Percentiles rank a stretch among this genome's conserved stretches.
These are phyloP conservation scores for Ceratocystis papillata DNA, from an alignment of 2,329 filamentous ascomycete genomes.

Conservation along the genomic window DNA sequence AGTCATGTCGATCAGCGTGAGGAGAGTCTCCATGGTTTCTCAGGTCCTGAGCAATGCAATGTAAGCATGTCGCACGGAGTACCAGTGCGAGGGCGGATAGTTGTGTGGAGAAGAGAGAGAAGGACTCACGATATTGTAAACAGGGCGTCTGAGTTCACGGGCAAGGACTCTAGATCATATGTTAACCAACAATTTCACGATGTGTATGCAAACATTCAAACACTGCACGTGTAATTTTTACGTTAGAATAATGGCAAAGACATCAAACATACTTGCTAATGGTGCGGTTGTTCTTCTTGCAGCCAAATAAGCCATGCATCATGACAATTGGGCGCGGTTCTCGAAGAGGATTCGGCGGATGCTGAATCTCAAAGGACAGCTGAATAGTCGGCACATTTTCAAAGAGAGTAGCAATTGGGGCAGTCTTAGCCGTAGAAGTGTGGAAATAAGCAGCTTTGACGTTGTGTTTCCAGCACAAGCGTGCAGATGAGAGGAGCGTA, in stretches of 20 bases:
- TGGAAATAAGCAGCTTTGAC: slow-evolving; percentile 19
- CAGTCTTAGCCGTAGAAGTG: slow-evolving; percentile 4
- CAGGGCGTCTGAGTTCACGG: slow-evolving; percentile 63
- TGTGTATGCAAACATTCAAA: no score
- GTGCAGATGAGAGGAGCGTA: slow-evolving; percentile 6
- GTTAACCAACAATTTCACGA: not conserved
- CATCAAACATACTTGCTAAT: slow-evolving; percentile 71
- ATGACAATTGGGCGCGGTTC: slow-evolving; percentile 60
- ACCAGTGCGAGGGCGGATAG: not conserved
- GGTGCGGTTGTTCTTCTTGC: slow-evolving; percentile 85
- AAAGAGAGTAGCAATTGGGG: slow-evolving; percentile 10
- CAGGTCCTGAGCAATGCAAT: slow-evolving; percentile 51
- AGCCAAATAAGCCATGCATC: slow-evolving; percentile 87
- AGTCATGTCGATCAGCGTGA: slow-evolving; percentile 66
- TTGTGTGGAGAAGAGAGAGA: not conserved
- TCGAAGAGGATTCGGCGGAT: slow-evolving; percentile 38
- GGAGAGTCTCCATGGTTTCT: slow-evolving; percentile 89
- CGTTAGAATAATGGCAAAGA: not conserved
- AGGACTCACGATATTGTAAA: slow-evolving; percentile 64
- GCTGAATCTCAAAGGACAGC: slow-evolving; percentile 57
- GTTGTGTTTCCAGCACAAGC: not conserved
- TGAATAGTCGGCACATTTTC: slow-evolving; percentile 27
- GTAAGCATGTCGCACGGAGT: slow-evolving; percentile 21
- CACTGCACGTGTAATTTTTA: no score
- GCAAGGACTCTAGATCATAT: slow-evolving; percentile 54